Percentiles rank a stretch among this genome's conserved stretches.
Evolutionary conservation across 306 rosid genomes (phyloP).

Genomic region (Prosopis cineraria): DNA sequence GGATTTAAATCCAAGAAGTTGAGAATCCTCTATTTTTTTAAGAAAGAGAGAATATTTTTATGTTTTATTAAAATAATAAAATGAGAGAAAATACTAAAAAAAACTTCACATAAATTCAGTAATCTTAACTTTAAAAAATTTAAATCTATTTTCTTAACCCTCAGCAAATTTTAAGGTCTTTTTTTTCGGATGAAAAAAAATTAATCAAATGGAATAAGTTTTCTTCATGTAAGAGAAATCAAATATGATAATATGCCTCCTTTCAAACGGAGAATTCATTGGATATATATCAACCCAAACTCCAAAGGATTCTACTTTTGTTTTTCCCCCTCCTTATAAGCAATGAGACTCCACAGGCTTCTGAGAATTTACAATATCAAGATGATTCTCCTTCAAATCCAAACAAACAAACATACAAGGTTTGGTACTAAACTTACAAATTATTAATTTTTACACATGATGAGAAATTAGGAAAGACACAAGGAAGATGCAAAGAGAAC

Average conservation of each 20-base stretch:
- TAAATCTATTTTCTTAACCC: too few relatives aligned
- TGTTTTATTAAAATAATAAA: too few relatives aligned
- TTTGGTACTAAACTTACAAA: background rate
- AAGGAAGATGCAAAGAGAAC: conserved; percentile 47
- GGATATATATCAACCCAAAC: background rate
- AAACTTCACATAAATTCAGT: too few relatives aligned
- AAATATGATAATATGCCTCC: background rate
- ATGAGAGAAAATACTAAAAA: too few relatives aligned
- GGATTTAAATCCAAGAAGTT: too few relatives aligned
- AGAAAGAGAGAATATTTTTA: too few relatives aligned
- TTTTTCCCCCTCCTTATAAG: too few relatives aligned
- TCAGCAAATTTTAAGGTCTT: background rate
- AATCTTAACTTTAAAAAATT: too few relatives aligned
- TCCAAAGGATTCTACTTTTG: background rate
- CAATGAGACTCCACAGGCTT: background rate
- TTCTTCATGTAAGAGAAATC: background rate
- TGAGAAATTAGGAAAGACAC: conserved; percentile 38
- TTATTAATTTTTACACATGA: conserved; percentile 1
- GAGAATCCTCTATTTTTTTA: too few relatives aligned
- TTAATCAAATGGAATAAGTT: background rate
- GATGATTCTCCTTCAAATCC: background rate
- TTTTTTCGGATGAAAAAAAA: background rate
- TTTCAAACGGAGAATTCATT: background rate
- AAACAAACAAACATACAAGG: background rate
- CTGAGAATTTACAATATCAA: background rate